phyloP scores from a whole-genome alignment of 169 alveolate genomes.

The Eimeria acervulina region DNA sequence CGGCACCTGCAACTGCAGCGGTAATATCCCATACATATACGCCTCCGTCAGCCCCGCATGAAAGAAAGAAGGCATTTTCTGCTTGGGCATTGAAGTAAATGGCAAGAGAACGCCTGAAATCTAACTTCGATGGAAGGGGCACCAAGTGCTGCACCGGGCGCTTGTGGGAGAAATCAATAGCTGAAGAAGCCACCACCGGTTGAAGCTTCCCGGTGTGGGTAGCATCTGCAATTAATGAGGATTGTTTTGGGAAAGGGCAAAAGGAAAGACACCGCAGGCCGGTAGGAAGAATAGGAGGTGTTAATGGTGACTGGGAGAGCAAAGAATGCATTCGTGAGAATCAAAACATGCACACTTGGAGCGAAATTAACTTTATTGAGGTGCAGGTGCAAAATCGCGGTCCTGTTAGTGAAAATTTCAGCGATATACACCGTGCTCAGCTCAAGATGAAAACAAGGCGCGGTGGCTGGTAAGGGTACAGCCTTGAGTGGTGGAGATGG shows the following conservation, averaged over 20 bases:
- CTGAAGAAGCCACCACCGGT: conserved; percentile 56
- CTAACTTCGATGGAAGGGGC: conserved; percentile 47
- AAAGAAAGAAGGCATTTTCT: conserved; percentile 5
- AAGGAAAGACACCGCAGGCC: not conserved
- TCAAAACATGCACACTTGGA: not conserved
- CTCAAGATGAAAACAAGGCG: not conserved
- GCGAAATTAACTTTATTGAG: not conserved
- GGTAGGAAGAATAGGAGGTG: not conserved
- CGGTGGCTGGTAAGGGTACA: not conserved
- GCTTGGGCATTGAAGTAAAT: conserved; percentile 56
- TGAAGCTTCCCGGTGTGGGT: not conserved
- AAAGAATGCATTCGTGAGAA: too few species aligned
- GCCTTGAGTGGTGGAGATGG: not conserved
- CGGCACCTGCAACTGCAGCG: conserved; percentile 66
- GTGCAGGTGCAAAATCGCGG: not conserved
- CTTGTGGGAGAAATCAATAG: conserved; percentile 78
- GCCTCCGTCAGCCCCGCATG: conserved; percentile 71
- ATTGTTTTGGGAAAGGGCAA: not conserved
- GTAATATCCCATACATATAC: conserved; percentile 71
- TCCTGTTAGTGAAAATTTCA: not conserved
- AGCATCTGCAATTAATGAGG: conserved; percentile 43
- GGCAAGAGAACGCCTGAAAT: conserved; percentile 42
- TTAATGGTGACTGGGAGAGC: not conserved
- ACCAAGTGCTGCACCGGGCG: conserved; percentile 65
- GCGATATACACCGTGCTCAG: not conserved